A percentile compares a stretch with the other conserved stretches of the same genome.
Evolutionary conservation across 306 rosid genomes (phyloP).

Genomic region (Inga oerstediana): DNA sequence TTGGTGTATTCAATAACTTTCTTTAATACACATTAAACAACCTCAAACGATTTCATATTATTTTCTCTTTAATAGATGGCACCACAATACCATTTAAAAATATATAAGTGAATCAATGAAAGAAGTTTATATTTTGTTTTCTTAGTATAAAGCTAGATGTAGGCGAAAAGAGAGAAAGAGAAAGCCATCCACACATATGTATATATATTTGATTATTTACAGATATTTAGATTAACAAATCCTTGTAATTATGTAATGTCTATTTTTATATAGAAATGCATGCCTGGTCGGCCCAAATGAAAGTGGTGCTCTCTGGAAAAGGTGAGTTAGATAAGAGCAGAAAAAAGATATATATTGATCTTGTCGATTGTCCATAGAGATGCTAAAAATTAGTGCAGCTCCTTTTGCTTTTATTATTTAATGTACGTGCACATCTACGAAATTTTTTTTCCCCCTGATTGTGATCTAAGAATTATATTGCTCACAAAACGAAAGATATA

Average conservation of each 20-base stretch:
- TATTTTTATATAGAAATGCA: not conserved
- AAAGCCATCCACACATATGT: not conserved
- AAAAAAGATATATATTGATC: constrained; percentile 2
- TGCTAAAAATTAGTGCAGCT: not conserved
- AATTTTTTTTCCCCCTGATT: no score
- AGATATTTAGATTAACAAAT: not conserved
- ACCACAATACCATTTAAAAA: no score
- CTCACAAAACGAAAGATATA: not conserved
- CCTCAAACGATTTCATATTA: no score
- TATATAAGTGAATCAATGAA: not conserved
- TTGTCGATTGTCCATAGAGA: constrained; percentile 34
- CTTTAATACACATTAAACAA: no score
- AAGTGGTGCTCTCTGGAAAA: constrained; percentile 31
- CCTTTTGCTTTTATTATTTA: not conserved
- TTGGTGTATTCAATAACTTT: no score
- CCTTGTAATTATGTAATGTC: not conserved
- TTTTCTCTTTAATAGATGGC: no score
- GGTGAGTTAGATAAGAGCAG: not conserved
- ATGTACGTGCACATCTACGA: not conserved
- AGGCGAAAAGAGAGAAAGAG: not conserved
- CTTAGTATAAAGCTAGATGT: not conserved
- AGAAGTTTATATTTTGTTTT: not conserved
- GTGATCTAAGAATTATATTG: not conserved
- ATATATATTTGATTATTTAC: no score
- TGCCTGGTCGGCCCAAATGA: constrained; percentile 25